These are phyloP conservation scores for Moricandia arvensis DNA, from an alignment of 345 rosid species.

Conservation along the genomic window DNA sequence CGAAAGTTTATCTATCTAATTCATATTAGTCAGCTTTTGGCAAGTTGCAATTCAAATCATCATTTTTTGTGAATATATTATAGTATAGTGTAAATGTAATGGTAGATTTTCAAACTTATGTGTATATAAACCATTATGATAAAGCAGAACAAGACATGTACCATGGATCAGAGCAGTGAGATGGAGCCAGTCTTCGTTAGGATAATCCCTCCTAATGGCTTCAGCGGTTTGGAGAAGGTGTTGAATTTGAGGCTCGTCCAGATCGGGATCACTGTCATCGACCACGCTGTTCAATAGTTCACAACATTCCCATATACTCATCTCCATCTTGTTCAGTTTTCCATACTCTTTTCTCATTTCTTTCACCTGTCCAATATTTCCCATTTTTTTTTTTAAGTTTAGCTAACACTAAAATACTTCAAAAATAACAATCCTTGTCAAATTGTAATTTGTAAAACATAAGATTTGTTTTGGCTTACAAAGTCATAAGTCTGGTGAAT, in stretches of 20 bases:
- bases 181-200: conserved; percentile 66
- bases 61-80: background rate
- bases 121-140: background rate
- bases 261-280: conserved; percentile 72
- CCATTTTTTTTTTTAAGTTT: background rate
- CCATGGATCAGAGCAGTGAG: conserved; percentile 67
- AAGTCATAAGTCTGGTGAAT: conserved; percentile 57
- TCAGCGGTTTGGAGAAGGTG: conserved; percentile 71
- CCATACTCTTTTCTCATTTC: conserved; percentile 52
- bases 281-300: conserved; percentile 57
- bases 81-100: background rate
- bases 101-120: background rate
- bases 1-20: too few relatives aligned
- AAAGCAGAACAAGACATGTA: conserved; percentile 14
- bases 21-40: background rate
- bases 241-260: conserved; percentile 72
- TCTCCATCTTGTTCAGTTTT: conserved; percentile 48
- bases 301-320: conserved; percentile 79
- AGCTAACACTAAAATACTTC: background rate
- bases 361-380: conserved; percentile 39
- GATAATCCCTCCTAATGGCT: conserved; percentile 63
- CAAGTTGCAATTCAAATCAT: background rate
- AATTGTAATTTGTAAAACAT: background rate
- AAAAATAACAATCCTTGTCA: background rate
- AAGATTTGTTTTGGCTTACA: conserved; percentile 35